A percentile compares a stretch with the other conserved stretches of the same genome.
These are phyloP conservation scores for Neonothopanus nambi DNA, from an alignment of 1,284 basidiomycete species.

Conservation along the genomic window DNA sequence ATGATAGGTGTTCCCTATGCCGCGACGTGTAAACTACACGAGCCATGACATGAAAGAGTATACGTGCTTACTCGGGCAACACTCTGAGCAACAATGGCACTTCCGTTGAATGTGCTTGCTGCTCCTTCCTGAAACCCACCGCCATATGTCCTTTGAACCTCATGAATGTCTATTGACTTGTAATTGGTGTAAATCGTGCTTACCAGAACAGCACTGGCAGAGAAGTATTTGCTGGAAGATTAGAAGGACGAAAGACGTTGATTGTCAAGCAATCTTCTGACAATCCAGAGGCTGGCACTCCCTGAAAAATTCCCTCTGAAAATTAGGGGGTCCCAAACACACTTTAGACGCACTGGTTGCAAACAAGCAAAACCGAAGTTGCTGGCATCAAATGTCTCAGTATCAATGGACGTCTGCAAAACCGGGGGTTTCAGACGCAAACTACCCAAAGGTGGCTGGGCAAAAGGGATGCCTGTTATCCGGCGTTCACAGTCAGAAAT, in stretches of 20 bases:
- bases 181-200: constrained; percentile 13
- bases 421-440: constrained; percentile 15
- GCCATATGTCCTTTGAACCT: constrained; percentile 32
- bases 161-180: neutral
- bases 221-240: constrained; percentile 22
- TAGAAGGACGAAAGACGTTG: constrained; percentile 45
- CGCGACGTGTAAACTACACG: neutral
- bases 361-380: constrained; percentile 40
- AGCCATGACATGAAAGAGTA: neutral
- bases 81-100: constrained; percentile 44
- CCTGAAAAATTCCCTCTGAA: constrained; percentile 21
- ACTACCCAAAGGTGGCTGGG: constrained; percentile 16
- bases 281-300: constrained; percentile 16
- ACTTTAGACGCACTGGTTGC: constrained; percentile 28
- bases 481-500: neutral
- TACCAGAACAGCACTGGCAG: constrained; percentile 42
- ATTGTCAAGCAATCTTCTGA: constrained; percentile 52
- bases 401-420: constrained; percentile 19
- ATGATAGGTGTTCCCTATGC: constrained; percentile 51
- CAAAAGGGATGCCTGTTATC: constrained; percentile 17
- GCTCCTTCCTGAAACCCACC: constrained; percentile 37
- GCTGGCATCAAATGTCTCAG: constrained; percentile 35
- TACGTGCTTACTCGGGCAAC: constrained; percentile 36
- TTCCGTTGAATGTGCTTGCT: constrained; percentile 39
- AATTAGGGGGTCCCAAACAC: neutral